Evolutionary conservation across 352 stramenopile genomes (phyloP).

Genomic region (Phytophthora sp.): DNA sequence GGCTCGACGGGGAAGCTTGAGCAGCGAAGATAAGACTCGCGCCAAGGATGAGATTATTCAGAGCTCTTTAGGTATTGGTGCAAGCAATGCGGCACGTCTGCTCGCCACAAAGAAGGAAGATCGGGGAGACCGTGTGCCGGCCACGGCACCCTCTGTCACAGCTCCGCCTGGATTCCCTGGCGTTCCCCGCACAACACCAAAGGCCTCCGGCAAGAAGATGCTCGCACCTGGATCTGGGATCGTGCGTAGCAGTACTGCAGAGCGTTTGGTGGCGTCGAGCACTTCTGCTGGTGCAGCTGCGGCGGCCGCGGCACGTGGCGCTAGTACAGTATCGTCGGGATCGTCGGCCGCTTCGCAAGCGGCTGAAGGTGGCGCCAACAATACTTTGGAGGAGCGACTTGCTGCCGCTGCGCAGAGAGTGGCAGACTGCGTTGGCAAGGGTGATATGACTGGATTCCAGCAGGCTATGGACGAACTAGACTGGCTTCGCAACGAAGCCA

Average conservation of each 20-base stretch:
- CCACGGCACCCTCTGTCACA: constrained; percentile 26
- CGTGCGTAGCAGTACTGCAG: constrained; percentile 40
- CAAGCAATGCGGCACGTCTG: constrained; percentile 65
- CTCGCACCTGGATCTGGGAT: constrained; percentile 59
- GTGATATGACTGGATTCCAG: constrained; percentile 85
- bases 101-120: constrained; percentile 62
- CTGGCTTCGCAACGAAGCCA: constrained; percentile 79
- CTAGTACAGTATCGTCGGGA: constrained; percentile 37
- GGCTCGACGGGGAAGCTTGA: constrained; percentile 77
- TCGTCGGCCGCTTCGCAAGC: constrained; percentile 35
- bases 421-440: constrained; percentile 75
- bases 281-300: constrained; percentile 26
- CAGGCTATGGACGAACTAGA: constrained; percentile 83
- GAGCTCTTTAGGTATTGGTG: constrained; percentile 77
- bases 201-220: constrained; percentile 57
- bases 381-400: constrained; percentile 67
- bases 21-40: constrained; percentile 84
- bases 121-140: constrained; percentile 36
- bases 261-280: constrained; percentile 13
- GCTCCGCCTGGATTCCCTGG: constrained; percentile 59
- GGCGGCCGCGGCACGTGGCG: constrained; percentile 22
- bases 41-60: constrained; percentile 90
- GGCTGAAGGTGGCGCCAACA: constrained; percentile 21
- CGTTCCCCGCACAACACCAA: constrained; percentile 57
- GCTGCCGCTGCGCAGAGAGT: constrained; percentile 69